Percentiles rank a stretch among this genome's conserved stretches.
Evolutionary conservation across 768 basidiomycete genomes (phyloP).

Genomic region (Russula earlei): DNA sequence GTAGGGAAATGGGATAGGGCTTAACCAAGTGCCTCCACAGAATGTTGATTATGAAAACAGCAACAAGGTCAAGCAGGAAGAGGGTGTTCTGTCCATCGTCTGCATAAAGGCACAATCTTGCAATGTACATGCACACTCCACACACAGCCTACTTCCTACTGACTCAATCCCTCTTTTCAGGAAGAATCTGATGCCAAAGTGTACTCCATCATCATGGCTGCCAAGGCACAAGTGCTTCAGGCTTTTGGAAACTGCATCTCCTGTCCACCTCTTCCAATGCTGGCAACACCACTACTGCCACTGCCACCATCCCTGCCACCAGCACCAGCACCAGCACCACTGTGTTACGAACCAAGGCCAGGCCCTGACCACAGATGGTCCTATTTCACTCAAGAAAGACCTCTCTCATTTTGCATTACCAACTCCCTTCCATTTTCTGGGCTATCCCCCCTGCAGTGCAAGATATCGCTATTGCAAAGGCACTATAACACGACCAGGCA

Average conservation of each 20-base stretch:
- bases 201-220: slow-evolving; percentile 62
- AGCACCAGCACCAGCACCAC: background rate
- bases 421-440: too few relatives aligned
- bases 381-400: too few relatives aligned
- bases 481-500: too few relatives aligned
- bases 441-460: too few relatives aligned
- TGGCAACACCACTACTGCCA: background rate
- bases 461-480: too few relatives aligned
- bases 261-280: background rate
- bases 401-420: too few relatives aligned
- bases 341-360: too few relatives aligned
- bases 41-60: slow-evolving; percentile 83
- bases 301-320: too few relatives aligned
- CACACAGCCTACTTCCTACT: background rate
- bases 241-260: slow-evolving; percentile 11
- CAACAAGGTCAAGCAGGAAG: slow-evolving; percentile 80
- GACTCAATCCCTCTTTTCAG: slow-evolving; percentile 22
- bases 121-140: slow-evolving; percentile 28
- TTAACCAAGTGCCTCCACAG: slow-evolving; percentile 27
- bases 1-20: background rate
- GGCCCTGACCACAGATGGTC: too few relatives aligned
- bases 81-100: slow-evolving; percentile 68
- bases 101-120: slow-evolving; percentile 63
- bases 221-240: slow-evolving; percentile 48
- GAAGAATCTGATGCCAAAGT: slow-evolving; percentile 70